Evolutionary conservation across 345 rosid genomes (phyloP).

Genomic region (Streptanthus diversifolius): DNA sequence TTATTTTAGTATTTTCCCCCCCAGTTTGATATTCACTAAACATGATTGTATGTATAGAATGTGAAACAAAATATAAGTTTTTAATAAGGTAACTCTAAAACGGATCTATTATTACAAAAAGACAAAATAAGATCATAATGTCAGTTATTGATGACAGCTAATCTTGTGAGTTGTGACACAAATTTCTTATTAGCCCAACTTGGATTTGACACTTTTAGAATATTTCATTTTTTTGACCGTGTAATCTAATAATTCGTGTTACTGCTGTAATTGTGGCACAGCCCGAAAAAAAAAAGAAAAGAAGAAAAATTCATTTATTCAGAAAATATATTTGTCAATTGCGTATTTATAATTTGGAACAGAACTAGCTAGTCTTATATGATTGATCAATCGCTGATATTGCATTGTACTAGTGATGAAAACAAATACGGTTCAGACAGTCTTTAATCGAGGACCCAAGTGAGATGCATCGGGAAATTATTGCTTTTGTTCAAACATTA

Average conservation of each 20-base stretch:
- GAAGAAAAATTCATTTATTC: not conserved
- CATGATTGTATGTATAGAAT: slow-evolving; percentile 9
- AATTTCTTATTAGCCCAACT: slow-evolving; percentile 6
- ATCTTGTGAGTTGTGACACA: slow-evolving; percentile 29
- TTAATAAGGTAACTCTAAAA: slow-evolving; percentile 25
- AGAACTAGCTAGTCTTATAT: not conserved
- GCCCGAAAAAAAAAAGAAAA: too few species aligned
- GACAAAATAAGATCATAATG: slow-evolving; percentile 11
- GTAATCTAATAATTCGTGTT: not conserved
- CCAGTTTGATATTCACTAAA: not conserved
- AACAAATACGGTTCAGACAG: not conserved
- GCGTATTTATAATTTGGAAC: not conserved
- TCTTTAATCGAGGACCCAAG: not conserved
- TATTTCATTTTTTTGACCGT: not conserved
- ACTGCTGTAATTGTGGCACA: not conserved
- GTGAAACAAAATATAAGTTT: not conserved
- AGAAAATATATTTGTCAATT: not conserved
- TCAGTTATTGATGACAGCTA: slow-evolving; percentile 48
- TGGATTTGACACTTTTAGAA: slow-evolving; percentile 25
- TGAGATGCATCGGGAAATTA: not conserved
- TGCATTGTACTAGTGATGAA: not conserved
- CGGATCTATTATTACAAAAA: not conserved
- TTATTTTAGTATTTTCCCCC: too few species aligned
- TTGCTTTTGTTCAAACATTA: not conserved
- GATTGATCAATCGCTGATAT: not conserved